Evolutionary conservation across 2,329 filamentous ascomycete genomes (phyloP), one percentile per base, ranked within the genome.

Genomic region (Aspergillus sp.): DNA sequence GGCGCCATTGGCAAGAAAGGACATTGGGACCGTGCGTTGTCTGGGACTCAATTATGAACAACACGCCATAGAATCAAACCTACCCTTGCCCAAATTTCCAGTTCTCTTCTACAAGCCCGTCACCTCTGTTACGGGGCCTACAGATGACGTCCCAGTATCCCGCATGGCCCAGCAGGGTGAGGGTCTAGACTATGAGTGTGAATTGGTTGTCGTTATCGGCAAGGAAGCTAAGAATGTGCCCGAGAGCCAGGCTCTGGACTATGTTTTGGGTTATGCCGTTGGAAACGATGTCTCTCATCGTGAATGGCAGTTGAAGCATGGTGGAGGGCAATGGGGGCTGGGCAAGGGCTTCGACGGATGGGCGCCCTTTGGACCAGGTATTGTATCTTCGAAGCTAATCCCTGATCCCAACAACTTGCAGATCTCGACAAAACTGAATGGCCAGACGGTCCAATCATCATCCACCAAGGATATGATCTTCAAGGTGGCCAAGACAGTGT

Each of bases 201-300:
- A 94, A 77, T 82, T 94, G 6, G 88, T 92, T 13, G 81, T 87
- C 39, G 80, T 93, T 8, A 91, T 93, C 63, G 89, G 89, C 23
- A 89, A 87, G 74, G 79, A 84, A 61, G 89, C 87, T 61, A 76
- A 79, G 47, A 83, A 92, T 70, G 87, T 93, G 12, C 74, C 85
- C 1, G 88, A 90, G 75, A 79, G 80, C 1, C 75, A 85, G 21
- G 90, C 90, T 0, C 78, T 92, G n/a, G 79, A 88, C 55, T 88
- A 91, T 69, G 88, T 93, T 2, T 80, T 92, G 2, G 91, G 91
- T 5, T 93, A 92, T 71, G 82, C 87, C 2, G 84, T 91, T 36
- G 89, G 90, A 57, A 91, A 94, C 75, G 91, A 94, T 72, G 84
- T 94, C n/a, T 91, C 88, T 10, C 89, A 91, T 76, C 86, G 90